A percentile compares a stretch with the other conserved stretches of the same genome.
Conservation (phyloP, 2,329 filamentous ascomycete species). For the Stachybotrys elegans region DNA sequence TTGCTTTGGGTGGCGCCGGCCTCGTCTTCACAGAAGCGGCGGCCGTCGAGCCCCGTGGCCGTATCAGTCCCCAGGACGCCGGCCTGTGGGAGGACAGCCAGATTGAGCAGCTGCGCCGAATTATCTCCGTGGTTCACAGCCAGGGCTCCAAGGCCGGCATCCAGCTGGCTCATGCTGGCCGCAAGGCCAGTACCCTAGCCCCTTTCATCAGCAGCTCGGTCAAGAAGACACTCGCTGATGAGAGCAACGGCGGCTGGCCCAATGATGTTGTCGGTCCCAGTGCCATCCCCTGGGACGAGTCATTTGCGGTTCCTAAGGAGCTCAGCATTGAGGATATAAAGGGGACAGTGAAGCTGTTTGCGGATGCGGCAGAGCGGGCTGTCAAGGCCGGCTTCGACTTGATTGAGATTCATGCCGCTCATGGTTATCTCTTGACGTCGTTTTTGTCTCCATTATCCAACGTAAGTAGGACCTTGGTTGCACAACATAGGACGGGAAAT, state of each 20-base stretch:
- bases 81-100: constrained; percentile 85
- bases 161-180: constrained; percentile 77
- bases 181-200: constrained; percentile 57
- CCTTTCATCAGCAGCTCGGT: constrained; percentile 55
- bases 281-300: constrained; percentile 53
- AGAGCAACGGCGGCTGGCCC: constrained; percentile 51
- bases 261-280: constrained; percentile 48
- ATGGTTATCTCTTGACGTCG: constrained; percentile 62
- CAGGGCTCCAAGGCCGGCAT: constrained; percentile 74
- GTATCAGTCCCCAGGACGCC: constrained; percentile 75
- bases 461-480: too few species aligned
- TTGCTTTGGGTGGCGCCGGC: constrained; percentile 68
- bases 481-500: too few species aligned
- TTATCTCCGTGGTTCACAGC: constrained; percentile 74
- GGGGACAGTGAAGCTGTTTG: constrained; percentile 57
- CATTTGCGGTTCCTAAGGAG: constrained; percentile 58
- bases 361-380: constrained; percentile 51
- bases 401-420: constrained; percentile 63
- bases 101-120: constrained; percentile 62
- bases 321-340: constrained; percentile 67
- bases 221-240: constrained; percentile 46
- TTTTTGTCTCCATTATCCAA: constrained; percentile 60
- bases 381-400: constrained; percentile 69
- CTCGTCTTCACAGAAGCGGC: constrained; percentile 76
- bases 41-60: constrained; percentile 66